phyloP scores from a whole-genome alignment of 148 eudicot genomes.

The Tetragonia tetragonoides region DNA sequence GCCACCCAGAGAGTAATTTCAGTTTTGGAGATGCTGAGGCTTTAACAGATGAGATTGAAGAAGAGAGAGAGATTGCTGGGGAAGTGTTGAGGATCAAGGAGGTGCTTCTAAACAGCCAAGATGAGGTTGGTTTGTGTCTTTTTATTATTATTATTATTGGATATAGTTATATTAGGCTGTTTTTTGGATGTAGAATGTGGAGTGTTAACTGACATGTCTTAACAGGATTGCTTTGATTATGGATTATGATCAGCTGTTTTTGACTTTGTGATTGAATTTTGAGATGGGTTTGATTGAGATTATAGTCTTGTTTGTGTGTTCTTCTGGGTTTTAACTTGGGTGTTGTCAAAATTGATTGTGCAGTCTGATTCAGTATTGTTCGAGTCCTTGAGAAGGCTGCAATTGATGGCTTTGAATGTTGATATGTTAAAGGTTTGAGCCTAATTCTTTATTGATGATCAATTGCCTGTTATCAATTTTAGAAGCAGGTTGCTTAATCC shows the following conservation, averaged over 20 bases:
- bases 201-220: background rate
- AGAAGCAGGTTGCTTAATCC: background rate
- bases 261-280: background rate
- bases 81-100: conserved; percentile 86
- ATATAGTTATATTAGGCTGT: background rate
- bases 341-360: conserved; percentile 20
- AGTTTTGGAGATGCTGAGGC: conserved; percentile 88
- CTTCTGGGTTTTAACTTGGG: conserved; percentile 5
- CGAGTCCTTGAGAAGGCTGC: conserved; percentile 81
- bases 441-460: conserved; percentile 19
- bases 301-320: background rate
- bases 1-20: conserved; percentile 31
- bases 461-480: conserved; percentile 5
- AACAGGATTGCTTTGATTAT: background rate
- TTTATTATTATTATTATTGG: background rate
- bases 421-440: conserved; percentile 67
- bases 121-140: conserved; percentile 49
- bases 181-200: background rate
- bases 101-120: conserved; percentile 50
- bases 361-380: conserved; percentile 70
- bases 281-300: background rate
- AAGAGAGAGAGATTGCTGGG: conserved; percentile 46
- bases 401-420: conserved; percentile 69
- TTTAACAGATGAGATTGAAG: conserved; percentile 77
- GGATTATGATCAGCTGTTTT: background rate